These are phyloP conservation scores for Colletotrichum godetiae DNA, from an alignment of 2,329 filamentous ascomycete species.

Conservation along the genomic window DNA sequence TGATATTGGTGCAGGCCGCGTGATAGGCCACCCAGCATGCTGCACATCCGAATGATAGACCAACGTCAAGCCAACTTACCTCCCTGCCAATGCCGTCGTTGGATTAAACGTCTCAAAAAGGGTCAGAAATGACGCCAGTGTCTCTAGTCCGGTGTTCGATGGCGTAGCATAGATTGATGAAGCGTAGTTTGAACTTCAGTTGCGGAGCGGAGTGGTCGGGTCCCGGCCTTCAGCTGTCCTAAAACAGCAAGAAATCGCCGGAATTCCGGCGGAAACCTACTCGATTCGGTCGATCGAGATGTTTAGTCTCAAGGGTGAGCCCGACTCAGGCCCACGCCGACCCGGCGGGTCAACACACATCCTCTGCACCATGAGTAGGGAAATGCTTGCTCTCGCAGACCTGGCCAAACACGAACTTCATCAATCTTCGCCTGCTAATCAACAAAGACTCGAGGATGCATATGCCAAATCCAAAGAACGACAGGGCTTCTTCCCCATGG, in stretches of 20 bases:
- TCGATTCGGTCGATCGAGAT: neutral
- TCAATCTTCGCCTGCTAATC: neutral
- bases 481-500: constrained; percentile 11
- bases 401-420: neutral
- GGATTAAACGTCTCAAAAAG: neutral
- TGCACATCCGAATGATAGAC: neutral
- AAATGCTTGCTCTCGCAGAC: neutral
- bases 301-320: no score
- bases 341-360: neutral
- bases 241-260: neutral
- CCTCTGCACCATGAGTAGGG: neutral
- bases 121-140: neutral
- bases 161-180: neutral
- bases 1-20: no score
- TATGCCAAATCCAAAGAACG: neutral
- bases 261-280: neutral
- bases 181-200: neutral
- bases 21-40: neutral
- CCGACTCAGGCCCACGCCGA: no score
- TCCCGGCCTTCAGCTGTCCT: neutral
- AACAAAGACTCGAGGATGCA: no score
- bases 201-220: neutral
- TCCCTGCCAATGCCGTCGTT: neutral
- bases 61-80: neutral
- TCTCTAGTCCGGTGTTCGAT: neutral